These are phyloP conservation scores for Colletotrichum sp. DNA, from an alignment of 2,329 filamentous ascomycete species.

Conservation along the genomic window DNA sequence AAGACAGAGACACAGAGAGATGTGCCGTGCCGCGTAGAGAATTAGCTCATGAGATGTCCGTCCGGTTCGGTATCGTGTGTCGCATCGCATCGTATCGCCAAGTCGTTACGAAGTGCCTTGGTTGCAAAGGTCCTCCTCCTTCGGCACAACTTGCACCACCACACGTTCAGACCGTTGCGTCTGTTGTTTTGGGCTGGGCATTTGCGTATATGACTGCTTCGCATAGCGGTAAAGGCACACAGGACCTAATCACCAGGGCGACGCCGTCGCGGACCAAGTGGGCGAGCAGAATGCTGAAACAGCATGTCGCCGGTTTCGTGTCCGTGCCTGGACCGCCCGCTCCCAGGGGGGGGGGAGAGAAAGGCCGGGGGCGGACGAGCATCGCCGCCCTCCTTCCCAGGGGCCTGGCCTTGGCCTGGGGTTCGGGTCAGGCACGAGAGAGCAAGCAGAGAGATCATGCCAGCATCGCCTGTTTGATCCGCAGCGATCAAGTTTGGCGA, in stretches of 20 bases:
- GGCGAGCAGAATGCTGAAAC: conserved; percentile 14
- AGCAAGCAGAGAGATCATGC: background rate
- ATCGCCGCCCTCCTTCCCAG: background rate
- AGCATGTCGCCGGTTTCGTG: conserved; percentile 19
- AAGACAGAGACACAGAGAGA: background rate
- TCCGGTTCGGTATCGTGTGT: background rate
- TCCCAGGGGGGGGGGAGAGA: background rate
- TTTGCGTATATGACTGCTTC: background rate
- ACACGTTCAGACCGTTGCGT: background rate
- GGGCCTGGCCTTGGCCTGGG: background rate
- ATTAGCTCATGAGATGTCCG: background rate
- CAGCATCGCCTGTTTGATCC: conserved; percentile 12
- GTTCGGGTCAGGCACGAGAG: background rate
- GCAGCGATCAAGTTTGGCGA: conserved; percentile 4
- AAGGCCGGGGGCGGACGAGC: background rate
- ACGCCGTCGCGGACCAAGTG: conserved; percentile 8
- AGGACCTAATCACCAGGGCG: background rate
- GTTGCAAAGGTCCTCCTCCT: background rate
- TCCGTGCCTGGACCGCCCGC: background rate
- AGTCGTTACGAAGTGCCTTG: background rate
- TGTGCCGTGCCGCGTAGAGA: background rate
- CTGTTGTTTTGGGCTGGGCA: background rate
- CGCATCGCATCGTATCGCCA: background rate
- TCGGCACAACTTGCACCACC: background rate
- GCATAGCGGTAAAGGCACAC: background rate